Conservation (phyloP, 2,329 filamentous ascomycete genomes). For the Stachybotrys chartarum region DNA sequence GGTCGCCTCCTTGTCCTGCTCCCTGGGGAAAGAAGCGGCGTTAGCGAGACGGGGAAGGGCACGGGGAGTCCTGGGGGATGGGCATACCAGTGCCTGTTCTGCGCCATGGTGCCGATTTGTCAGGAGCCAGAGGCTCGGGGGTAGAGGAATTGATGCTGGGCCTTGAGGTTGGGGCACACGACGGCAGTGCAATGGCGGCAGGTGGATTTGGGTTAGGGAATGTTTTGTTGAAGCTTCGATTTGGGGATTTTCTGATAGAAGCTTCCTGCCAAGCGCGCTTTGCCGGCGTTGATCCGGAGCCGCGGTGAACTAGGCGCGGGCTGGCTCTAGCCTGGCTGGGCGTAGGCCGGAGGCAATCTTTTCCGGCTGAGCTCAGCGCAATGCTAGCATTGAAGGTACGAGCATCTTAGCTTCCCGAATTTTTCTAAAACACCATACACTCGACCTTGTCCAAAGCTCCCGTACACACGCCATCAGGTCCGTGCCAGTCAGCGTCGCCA, state of each 20-base stretch:
- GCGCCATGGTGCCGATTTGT: conserved; percentile 49
- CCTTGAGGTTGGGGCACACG: too few relatives aligned
- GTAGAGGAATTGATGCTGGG: too few relatives aligned
- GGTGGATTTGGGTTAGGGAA: too few relatives aligned
- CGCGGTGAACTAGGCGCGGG: neutral
- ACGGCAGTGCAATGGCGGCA: too few relatives aligned
- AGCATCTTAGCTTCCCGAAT: neutral
- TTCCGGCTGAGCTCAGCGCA: conserved; percentile 6
- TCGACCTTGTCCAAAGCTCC: neutral
- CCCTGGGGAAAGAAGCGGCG: conserved; percentile 43
- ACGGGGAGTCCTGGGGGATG: conserved; percentile 1
- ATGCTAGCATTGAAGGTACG: neutral
- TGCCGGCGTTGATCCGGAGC: conserved; percentile 21
- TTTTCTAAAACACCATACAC: neutral
- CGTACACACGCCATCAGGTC: neutral
- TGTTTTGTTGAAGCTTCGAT: neutral
- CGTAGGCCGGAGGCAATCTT: conserved; percentile 12
- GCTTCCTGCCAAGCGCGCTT: conserved; percentile 2
- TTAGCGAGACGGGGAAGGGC: too few relatives aligned
- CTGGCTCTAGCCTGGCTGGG: neutral
- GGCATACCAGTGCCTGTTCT: conserved; percentile 64
- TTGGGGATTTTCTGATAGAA: neutral
- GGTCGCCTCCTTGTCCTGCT: conserved; percentile 96
- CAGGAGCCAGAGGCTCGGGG: too few relatives aligned
- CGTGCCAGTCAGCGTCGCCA: neutral